A percentile compares a stretch with the other conserved stretches of the same genome.
Conservation (phyloP, 1,284 basidiomycete species). For the Agroathelia rolfsii region DNA sequence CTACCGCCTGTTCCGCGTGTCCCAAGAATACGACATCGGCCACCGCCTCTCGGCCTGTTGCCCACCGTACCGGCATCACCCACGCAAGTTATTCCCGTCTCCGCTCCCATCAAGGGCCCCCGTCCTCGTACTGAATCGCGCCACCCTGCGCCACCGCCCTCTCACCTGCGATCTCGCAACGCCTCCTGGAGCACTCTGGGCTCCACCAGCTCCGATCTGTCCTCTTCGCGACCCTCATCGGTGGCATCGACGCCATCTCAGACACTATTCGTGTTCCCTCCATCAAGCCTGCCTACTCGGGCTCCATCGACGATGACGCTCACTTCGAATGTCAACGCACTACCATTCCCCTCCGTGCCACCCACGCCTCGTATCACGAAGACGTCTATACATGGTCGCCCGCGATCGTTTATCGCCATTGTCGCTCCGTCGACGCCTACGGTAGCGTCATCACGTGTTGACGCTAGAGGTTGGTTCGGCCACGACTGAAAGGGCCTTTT, state of each 20-base stretch:
- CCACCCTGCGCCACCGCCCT: constrained; percentile 43
- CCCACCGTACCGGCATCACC: constrained; percentile 68
- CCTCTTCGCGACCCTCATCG: too few relatives aligned
- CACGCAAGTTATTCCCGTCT: constrained; percentile 35
- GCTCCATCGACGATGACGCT: constrained; percentile 69
- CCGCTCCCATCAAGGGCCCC: constrained; percentile 22
- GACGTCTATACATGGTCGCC: constrained; percentile 54
- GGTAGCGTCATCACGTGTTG: constrained; percentile 73
- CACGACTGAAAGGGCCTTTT: constrained; percentile 25
- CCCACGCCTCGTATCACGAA: constrained; percentile 67
- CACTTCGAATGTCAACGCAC: constrained; percentile 42
- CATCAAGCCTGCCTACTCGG: constrained; percentile 65
- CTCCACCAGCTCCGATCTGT: too few relatives aligned
- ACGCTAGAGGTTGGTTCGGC: constrained; percentile 66
- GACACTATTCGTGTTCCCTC: constrained; percentile 76
- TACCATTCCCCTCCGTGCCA: constrained; percentile 51
- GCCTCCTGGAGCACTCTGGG: too few relatives aligned
- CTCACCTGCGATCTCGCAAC: constrained; percentile 40
- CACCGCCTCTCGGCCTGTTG: constrained; percentile 46
- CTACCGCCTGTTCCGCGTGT: constrained; percentile 30
- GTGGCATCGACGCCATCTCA: constrained; percentile 41
- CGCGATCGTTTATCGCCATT: constrained; percentile 61
- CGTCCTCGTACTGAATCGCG: constrained; percentile 43
- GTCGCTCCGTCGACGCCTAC: constrained; percentile 62
- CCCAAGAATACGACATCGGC: too few relatives aligned